Base-by-base conservation (phyloP, 345 rosid genomes). In the Barbarea vulgaris region DNA sequence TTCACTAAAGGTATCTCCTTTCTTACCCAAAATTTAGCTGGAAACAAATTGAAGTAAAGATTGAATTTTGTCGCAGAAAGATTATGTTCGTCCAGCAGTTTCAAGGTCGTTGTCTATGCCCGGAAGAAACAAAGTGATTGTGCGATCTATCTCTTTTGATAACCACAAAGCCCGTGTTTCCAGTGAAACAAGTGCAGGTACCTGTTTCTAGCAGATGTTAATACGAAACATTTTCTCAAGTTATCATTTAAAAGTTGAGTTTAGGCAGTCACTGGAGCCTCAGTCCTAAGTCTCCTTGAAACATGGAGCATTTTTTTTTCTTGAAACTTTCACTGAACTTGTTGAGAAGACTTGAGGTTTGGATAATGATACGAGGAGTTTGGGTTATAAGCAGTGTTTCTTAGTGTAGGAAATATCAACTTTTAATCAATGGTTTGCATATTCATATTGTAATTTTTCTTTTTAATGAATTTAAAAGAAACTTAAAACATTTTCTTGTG, bases 41-140 rank as follows among this genome's bases (percentile, higher is more conserved):
- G 18, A 37, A 57, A 42, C 21, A 55, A 2, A 10, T 19, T 24
- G 34, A 25, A 59, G 22, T 44, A 7, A 39, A 60, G 56, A 41
- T 60, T 76, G 9, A 7, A 18, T 55, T 64, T 24, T 59, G 58
- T 31, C 81, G 84, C 97, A 91, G 95, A 92, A 85, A 81, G 86
- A 75, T 63, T 72, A 76, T 64, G 47, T 3, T 28, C 77, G 30
- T 72, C 83, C 85, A 44, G 81, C 61, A 4, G 91, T 90, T 75
- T 79, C 97, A 60, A 89, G 97, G 81, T 95, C 99, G 41, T 84
- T 87, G 41, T 90, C 99, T 0, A 77, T 87, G 79, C 93, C 98
- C 0, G 91, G 89, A 41, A 72, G 86, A 83, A 91, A 86, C 77
- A 61, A 85, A 76, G 91, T 95, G 33, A 92, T 95, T 56, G 97